Percentiles rank a stretch among this genome's conserved stretches.
phyloP scores from a whole-genome alignment of 2,329 filamentous ascomycete genomes.

The Claviceps cyperi region DNA sequence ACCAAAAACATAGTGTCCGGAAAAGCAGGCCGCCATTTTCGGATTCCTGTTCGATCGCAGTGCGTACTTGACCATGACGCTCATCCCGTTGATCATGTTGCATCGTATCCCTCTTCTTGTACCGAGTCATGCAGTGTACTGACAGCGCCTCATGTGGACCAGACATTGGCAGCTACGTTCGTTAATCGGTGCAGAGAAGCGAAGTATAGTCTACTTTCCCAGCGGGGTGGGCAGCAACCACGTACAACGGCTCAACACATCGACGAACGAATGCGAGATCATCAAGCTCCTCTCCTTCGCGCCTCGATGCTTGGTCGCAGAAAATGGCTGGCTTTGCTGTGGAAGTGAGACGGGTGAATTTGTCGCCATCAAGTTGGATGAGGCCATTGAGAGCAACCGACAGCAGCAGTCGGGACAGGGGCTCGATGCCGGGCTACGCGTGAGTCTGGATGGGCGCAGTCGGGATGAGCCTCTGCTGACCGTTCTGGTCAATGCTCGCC shows the following conservation, averaged over 20 bases:
- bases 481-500: slow-evolving; percentile 23
- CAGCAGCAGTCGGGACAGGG: slow-evolving; percentile 13
- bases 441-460: slow-evolving; percentile 21
- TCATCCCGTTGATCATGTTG: background rate
- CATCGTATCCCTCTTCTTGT: background rate
- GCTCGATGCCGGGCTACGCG: slow-evolving; percentile 10
- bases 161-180: slow-evolving; percentile 85
- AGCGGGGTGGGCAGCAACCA: slow-evolving; percentile 51
- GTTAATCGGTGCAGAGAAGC: slow-evolving; percentile 67
- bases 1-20: slow-evolving; percentile 50
- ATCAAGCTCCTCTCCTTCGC: slow-evolving; percentile 56
- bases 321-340: slow-evolving; percentile 77
- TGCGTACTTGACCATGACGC: slow-evolving; percentile 23
- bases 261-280: slow-evolving; percentile 55
- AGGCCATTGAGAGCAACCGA: slow-evolving; percentile 17
- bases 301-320: slow-evolving; percentile 78
- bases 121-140: background rate
- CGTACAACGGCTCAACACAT: slow-evolving; percentile 55
- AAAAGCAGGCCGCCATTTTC: slow-evolving; percentile 51
- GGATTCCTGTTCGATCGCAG: slow-evolving; percentile 50
- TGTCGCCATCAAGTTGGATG: slow-evolving; percentile 54
- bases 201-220: slow-evolving; percentile 73
- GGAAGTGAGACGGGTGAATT: slow-evolving; percentile 84
- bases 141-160: slow-evolving; percentile 1
- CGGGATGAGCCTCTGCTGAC: slow-evolving; percentile 20